A percentile compares a stretch with the other conserved stretches of the same genome.
phyloP scores from a whole-genome alignment of 371 early-diverging fungal genomes.

The Syncephalastrum contaminatum region DNA sequence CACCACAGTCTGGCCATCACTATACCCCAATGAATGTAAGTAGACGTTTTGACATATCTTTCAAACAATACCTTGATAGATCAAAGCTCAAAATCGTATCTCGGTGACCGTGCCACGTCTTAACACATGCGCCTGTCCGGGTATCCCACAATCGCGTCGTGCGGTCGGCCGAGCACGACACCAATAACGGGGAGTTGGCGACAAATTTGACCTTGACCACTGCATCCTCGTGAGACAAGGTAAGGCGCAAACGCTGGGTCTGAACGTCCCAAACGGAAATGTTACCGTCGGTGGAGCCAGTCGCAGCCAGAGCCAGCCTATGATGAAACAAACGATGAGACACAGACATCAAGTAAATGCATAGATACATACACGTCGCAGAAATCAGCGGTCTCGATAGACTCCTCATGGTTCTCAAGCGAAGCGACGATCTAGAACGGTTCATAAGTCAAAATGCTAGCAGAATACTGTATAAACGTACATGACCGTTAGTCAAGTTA shows the following conservation, averaged over 20 bases:
- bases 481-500: constrained; percentile 68
- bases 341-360: not conserved
- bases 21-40: constrained; percentile 8
- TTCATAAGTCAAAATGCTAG: not conserved
- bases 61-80: constrained; percentile 47
- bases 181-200: constrained; percentile 61
- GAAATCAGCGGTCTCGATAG: constrained; percentile 77
- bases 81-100: constrained; percentile 86
- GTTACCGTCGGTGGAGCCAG: constrained; percentile 87
- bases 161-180: constrained; percentile 74
- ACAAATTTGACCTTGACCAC: constrained; percentile 80
- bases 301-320: constrained; percentile 72
- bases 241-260: constrained; percentile 69
- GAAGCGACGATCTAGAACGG: constrained; percentile 63
- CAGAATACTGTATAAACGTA: constrained; percentile 26
- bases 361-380: constrained; percentile 51
- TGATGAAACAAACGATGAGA: not conserved
- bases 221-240: constrained; percentile 78
- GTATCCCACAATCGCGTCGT: constrained; percentile 87
- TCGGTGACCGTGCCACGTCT: constrained; percentile 83
- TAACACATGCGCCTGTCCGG: constrained; percentile 70
- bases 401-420: constrained; percentile 76
- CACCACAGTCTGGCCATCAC: constrained; percentile 74
- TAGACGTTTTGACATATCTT: not conserved
- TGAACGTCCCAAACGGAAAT: constrained; percentile 87